Base-by-base conservation (phyloP, 2,329 filamentous ascomycete genomes). In the Trichoderma guizhouense region DNA sequence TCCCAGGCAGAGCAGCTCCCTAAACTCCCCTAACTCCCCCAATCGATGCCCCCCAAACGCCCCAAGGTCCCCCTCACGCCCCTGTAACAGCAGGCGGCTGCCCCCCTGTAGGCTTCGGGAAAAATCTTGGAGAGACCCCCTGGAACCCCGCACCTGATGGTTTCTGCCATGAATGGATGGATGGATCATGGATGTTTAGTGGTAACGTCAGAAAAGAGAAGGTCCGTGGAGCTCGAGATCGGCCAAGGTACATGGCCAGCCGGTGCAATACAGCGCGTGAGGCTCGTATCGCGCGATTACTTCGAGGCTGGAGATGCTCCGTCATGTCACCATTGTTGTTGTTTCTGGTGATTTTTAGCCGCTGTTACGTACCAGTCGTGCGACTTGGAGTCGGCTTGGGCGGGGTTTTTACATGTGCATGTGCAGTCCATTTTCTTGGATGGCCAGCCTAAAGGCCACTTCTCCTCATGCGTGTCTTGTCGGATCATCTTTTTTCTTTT, bases 81-180 rank as follows among this genome's bases (percentile, higher is more conserved):
- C 60, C 60, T 62, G 60, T 47, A 63, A 63, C 39, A 43, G 39
- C 39, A 43, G 39, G 39, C 18, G 47, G 26, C 18, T 43, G 15
- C 62, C 39, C 65, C 67, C 66, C 66, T 69, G 66, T 62, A 69
- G 28, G 26, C 32, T 26, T 60, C 30, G 64, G 47, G 30, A 28
- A 39, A 32, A 47, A 32, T 39, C 58, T 53, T 68, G 64, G 47
- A 39, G 43, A 69, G 32, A 32, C 62, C 71, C 67, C 71, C 57
- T 58, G 62, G 47, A 64, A 67, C 72, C 72, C 72, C 72, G 72
- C 72, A 73, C 66, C 36, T 65, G 71, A 36, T 43, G 66, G 57
- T 53, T 53, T 53, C 47, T 53, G 47, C n/a, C 43, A 21, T 47
- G 5, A 2, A 6, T 36, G 34, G 6, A 36, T 36, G n/a, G 43